phyloP scores from a whole-genome alignment of 1,139 yeast species.

The Scheffersomyces titani region DNA sequence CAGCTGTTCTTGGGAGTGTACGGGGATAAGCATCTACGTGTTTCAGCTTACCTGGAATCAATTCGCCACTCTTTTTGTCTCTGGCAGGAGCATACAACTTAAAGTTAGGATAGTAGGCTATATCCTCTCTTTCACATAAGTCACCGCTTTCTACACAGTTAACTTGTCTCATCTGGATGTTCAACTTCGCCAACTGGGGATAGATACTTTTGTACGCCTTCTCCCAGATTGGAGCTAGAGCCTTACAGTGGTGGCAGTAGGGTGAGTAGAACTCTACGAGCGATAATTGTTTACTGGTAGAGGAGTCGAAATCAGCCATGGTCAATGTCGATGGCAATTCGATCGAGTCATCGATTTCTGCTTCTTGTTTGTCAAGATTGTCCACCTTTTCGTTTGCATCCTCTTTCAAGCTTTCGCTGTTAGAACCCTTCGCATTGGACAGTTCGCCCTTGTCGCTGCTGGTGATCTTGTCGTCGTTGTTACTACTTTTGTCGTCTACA shows the following conservation, averaged over 20 bases:
- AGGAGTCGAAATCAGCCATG: conserved; percentile 41
- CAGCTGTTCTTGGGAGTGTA: conserved; percentile 44
- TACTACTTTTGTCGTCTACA: background rate
- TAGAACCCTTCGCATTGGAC: background rate
- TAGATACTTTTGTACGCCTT: conserved; percentile 49
- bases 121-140: conserved; percentile 61
- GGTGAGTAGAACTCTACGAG: conserved; percentile 28
- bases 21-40: conserved; percentile 50
- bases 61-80: conserved; percentile 27
- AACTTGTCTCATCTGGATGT: conserved; percentile 64
- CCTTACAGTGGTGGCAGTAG: conserved; percentile 68
- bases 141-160: conserved; percentile 75
- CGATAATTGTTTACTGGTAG: conserved; percentile 49
- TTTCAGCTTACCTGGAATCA: conserved; percentile 30
- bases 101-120: conserved; percentile 58
- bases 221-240: conserved; percentile 43
- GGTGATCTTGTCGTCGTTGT: background rate
- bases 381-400: background rate
- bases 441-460: background rate
- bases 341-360: conserved; percentile 2
- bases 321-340: conserved; percentile 29
- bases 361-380: conserved; percentile 6
- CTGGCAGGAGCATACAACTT: conserved; percentile 59
- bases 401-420: background rate
- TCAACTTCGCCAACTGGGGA: conserved; percentile 35